phyloP scores from a whole-genome alignment of 2,329 filamentous ascomycete species.

The Xylaria sp. region DNA sequence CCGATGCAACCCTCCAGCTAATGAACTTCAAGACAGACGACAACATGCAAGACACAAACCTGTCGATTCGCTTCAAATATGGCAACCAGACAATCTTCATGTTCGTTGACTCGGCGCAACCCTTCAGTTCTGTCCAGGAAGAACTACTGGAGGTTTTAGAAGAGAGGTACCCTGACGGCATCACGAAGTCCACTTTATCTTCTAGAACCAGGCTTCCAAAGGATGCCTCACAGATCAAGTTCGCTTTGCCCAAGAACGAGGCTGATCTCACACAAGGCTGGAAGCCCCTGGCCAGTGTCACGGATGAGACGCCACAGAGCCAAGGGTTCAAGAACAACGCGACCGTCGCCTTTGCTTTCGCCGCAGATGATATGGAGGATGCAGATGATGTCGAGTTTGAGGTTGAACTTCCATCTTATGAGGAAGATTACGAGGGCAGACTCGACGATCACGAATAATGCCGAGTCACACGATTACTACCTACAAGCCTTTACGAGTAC shows the following conservation, averaged over 20 bases:
- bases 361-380: slow-evolving; percentile 35
- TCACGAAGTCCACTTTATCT: slow-evolving; percentile 36
- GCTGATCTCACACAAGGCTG: slow-evolving; percentile 46
- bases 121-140: slow-evolving; percentile 52
- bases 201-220: slow-evolving; percentile 37
- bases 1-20: slow-evolving; percentile 8
- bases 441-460: neutral
- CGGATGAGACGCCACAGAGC: slow-evolving; percentile 37
- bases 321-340: slow-evolving; percentile 44
- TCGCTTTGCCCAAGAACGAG: slow-evolving; percentile 41
- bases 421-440: slow-evolving; percentile 8
- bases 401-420: slow-evolving; percentile 40
- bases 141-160: slow-evolving; percentile 54
- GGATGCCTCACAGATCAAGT: slow-evolving; percentile 41
- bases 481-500: neutral
- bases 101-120: slow-evolving; percentile 53
- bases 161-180: slow-evolving; percentile 52
- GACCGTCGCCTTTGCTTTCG: slow-evolving; percentile 46
- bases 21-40: slow-evolving; percentile 20
- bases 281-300: slow-evolving; percentile 40
- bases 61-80: slow-evolving; percentile 66
- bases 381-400: slow-evolving; percentile 39
- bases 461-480: neutral
- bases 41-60: slow-evolving; percentile 25
- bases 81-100: slow-evolving; percentile 66